A percentile compares a stretch with the other conserved stretches of the same genome.
Evolutionary conservation across 2,329 filamentous ascomycete species (phyloP).

Genomic region (Ceratocystis destructans): DNA sequence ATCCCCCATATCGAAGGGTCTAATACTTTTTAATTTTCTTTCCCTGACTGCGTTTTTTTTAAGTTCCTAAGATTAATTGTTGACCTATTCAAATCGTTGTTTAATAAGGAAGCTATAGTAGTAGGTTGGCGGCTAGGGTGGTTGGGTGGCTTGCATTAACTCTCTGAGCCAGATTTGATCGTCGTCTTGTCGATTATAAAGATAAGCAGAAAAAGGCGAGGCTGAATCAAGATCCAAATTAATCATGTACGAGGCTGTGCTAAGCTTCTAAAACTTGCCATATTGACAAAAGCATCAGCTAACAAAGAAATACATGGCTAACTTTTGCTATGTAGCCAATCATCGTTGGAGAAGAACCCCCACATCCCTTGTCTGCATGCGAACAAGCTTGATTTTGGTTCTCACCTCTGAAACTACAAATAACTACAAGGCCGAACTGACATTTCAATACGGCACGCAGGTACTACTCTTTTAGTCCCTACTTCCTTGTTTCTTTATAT

Average conservation of each 20-base stretch:
- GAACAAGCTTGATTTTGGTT: neutral
- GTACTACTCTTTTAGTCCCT: neutral
- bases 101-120: neutral
- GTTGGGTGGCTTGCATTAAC: neutral
- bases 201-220: neutral
- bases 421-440: too few species aligned
- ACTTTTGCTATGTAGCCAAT: neutral
- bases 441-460: neutral
- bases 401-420: too few species aligned
- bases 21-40: neutral
- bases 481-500: neutral
- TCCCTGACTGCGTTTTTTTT: too few species aligned
- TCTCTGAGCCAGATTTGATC: neutral
- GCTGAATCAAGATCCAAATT: neutral
- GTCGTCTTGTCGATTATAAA: neutral
- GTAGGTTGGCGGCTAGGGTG: neutral
- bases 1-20: slow-evolving; percentile 20
- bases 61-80: too few species aligned
- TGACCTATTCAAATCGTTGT: neutral
- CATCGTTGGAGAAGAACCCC: neutral
- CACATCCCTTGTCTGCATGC: neutral
- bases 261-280: neutral
- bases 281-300: neutral
- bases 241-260: neutral
- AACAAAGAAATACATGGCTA: neutral